Conservation (phyloP, 1,139 yeast genomes). For the Arxiozyma bovina region DNA sequence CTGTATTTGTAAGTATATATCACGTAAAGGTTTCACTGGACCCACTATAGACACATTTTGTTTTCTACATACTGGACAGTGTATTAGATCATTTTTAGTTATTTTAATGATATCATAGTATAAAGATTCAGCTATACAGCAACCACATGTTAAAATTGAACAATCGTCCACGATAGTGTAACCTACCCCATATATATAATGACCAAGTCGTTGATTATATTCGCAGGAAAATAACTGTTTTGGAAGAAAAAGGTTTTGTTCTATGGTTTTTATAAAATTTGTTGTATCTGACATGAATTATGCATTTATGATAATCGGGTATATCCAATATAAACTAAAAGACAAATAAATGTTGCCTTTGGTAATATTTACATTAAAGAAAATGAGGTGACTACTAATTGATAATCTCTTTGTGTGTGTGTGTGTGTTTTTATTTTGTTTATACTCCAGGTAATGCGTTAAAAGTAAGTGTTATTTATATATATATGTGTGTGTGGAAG, state of each 20-base stretch:
- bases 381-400: too few relatives aligned
- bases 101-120: constrained; percentile 10
- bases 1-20: constrained; percentile 36
- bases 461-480: too few relatives aligned
- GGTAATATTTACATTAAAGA: too few relatives aligned
- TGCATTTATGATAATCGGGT: neutral
- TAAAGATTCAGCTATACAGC: constrained; percentile 50
- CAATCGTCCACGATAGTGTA: constrained; percentile 37
- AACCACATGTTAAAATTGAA: constrained; percentile 59
- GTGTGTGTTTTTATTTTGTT: too few relatives aligned
- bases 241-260: constrained; percentile 23
- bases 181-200: constrained; percentile 14
- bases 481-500: too few relatives aligned
- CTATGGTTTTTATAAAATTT: constrained; percentile 16
- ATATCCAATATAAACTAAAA: too few relatives aligned
- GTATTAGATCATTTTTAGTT: constrained; percentile 11
- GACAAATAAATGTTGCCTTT: neutral
- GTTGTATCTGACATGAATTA: neutral
- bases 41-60: constrained; percentile 35
- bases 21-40: constrained; percentile 45
- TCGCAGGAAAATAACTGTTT: constrained; percentile 13
- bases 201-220: constrained; percentile 1
- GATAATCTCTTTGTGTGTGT: too few relatives aligned
- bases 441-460: too few relatives aligned
- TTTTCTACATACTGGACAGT: constrained; percentile 45